These are phyloP conservation scores for Venturia pyrina DNA, from an alignment of 2,329 filamentous ascomycete genomes.

Conservation along the genomic window DNA sequence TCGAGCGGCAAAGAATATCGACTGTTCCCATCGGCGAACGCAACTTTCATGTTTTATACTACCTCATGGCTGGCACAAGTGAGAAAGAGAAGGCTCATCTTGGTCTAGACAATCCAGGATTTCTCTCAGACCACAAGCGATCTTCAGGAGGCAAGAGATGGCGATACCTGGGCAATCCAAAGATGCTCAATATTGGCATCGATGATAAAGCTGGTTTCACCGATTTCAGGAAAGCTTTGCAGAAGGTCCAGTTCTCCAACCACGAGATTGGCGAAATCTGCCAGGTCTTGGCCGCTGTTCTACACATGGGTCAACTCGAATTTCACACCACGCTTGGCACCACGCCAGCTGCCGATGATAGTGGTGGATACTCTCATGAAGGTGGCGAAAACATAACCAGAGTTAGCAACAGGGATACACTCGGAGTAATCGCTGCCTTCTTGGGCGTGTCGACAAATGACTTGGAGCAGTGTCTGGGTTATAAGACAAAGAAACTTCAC, in stretches of 20 bases:
- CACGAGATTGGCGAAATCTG: slow-evolving; percentile 95
- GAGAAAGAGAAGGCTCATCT: slow-evolving; percentile 82
- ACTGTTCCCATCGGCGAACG: slow-evolving; percentile 91
- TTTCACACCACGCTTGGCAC: slow-evolving; percentile 78
- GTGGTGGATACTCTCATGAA: slow-evolving; percentile 92
- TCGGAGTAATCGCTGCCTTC: slow-evolving; percentile 85
- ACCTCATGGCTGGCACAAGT: slow-evolving; percentile 86
- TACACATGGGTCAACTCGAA: slow-evolving; percentile 96
- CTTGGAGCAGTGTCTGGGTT: slow-evolving; percentile 79
- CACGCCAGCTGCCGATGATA: slow-evolving; percentile 72
- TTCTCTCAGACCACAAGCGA: slow-evolving; percentile 35
- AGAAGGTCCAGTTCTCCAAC: slow-evolving; percentile 87
- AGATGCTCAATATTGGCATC: slow-evolving; percentile 92
- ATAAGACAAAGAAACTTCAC: slow-evolving; percentile 94
- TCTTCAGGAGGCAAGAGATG: slow-evolving; percentile 65
- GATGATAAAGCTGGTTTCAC: slow-evolving; percentile 94
- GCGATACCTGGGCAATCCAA: slow-evolving; percentile 93
- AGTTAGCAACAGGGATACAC: slow-evolving; percentile 87
- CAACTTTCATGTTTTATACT: slow-evolving; percentile 94
- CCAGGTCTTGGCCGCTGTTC: slow-evolving; percentile 82
- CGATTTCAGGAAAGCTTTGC: slow-evolving; percentile 90
- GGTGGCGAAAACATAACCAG: slow-evolving; percentile 76
- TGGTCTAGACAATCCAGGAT: slow-evolving; percentile 45
- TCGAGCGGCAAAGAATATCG: slow-evolving; percentile 85
- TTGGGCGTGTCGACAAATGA: slow-evolving; percentile 73